Evolutionary conservation across 768 basidiomycete species (phyloP), one percentile per base, ranked within the genome.

Genomic region (Hypholoma fasciculare): DNA sequence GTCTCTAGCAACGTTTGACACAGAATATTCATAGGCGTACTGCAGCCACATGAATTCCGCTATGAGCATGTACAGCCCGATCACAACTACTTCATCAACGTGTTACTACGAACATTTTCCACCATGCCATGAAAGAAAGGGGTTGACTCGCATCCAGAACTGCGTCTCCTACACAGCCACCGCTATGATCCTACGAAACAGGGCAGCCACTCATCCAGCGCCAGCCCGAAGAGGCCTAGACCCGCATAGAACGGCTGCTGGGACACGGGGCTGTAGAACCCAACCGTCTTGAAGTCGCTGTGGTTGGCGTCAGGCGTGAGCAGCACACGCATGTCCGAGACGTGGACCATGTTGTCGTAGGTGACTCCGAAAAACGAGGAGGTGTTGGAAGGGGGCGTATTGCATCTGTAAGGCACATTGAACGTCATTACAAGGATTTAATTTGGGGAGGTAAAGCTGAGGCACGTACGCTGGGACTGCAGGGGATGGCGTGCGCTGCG

Each of bases 221-320:
- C 80, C 40, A 78, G 63, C 58, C 77, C 70, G 56, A 81, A 81
- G 17, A 81, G 63, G 1, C 76, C 77, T 8, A 82, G 56, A n/a
- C 81, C 81, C 3, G 78, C 65, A 50, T 75, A 81, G 67, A 81
- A 81, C 3, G 76, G 77, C 53, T 75, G 74, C 54, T 76, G 76
- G 9, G 78, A 71, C 0, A 80, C 67, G 0, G 79, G 79, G 54
- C 78, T 80, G 66, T 81, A 81, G 61, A 81, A 82, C 7, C 79
- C 80, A 5, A 82, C 76, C 0, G 80, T 80, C 56, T 75, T 73
- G 63, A 81, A 81, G 59, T 77, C 72, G 36, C 74, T 70, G 58
- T 82, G 80, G 61, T 82, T 80, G 14, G 76, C 66, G 58, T 82
- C 80, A 2, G 78, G 78, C 2, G 73, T 74, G 30, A 81, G 68